These are phyloP conservation scores for Meyerozyma elateridarum DNA, from an alignment of 1,139 yeast genomes.

Conservation along the genomic window DNA sequence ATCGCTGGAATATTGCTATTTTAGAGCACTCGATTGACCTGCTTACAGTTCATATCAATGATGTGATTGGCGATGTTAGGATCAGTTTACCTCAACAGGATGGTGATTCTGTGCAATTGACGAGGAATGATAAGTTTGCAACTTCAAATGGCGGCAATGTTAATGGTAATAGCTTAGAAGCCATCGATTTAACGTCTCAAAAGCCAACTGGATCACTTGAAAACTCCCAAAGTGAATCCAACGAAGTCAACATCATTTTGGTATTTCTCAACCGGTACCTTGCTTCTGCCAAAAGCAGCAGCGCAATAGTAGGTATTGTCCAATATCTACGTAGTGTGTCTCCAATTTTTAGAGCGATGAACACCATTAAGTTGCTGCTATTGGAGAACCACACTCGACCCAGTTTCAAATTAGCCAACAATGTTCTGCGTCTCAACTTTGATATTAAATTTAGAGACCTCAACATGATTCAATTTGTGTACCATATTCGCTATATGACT, in stretches of 20 bases:
- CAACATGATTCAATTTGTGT: conserved; percentile 31
- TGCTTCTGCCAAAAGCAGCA: neutral
- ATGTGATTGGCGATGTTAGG: conserved; percentile 19
- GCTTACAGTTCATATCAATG: conserved; percentile 28
- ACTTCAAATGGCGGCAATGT: neutral
- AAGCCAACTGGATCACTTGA: too few species aligned
- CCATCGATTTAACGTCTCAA: too few species aligned
- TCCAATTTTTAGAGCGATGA: conserved; percentile 1
- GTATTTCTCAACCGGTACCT: conserved; percentile 25
- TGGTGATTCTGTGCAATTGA: neutral
- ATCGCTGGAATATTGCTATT: conserved; percentile 24
- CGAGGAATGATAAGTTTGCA: too few species aligned
- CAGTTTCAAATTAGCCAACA: neutral
- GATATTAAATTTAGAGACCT: conserved; percentile 31
- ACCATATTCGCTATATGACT: conserved; percentile 26
- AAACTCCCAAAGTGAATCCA: too few species aligned
- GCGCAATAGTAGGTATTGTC: conserved; percentile 1
- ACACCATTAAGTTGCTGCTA: neutral
- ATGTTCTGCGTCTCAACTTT: conserved; percentile 14
- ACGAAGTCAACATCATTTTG: conserved; percentile 19
- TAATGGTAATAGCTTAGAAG: neutral
- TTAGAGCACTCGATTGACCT: conserved; percentile 25
- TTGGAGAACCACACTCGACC: neutral
- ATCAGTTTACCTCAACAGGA: conserved; percentile 21
- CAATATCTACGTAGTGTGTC: conserved; percentile 2